Conservation (phyloP, 2,329 filamentous ascomycete genomes). For the Fusarium poae region DNA sequence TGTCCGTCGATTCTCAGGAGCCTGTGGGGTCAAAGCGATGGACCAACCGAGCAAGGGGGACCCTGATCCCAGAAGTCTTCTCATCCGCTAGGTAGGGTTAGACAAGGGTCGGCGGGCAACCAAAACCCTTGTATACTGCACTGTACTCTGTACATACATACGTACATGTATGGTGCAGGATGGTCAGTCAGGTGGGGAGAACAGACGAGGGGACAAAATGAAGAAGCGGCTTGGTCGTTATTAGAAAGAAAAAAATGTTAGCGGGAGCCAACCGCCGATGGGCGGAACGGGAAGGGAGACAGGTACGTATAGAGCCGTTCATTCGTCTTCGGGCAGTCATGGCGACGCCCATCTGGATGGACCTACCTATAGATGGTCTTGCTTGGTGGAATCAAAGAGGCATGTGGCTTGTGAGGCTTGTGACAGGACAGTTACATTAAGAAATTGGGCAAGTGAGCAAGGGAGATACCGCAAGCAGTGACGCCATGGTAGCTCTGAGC, state of each 20-base stretch:
- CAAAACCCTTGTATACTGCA: constrained; percentile 28
- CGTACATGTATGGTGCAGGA: constrained; percentile 4
- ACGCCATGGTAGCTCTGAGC: constrained; percentile 17
- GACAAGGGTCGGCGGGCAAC: constrained; percentile 37
- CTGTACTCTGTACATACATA: not conserved
- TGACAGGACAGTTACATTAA: constrained; percentile 18
- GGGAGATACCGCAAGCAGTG: constrained; percentile 21
- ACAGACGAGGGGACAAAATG: constrained; percentile 20
- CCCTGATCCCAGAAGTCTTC: constrained; percentile 35
- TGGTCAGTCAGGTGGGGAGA: constrained; percentile 20
- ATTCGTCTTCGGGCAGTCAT: constrained; percentile 34
- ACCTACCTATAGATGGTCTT: not conserved
- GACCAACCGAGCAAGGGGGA: constrained; percentile 33
- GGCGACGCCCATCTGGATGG: constrained; percentile 24
- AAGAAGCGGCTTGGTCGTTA: constrained; percentile 25
- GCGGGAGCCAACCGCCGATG: constrained; percentile 40
- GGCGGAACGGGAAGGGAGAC: constrained; percentile 5
- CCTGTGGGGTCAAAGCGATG: constrained; percentile 41
- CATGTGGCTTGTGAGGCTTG: constrained; percentile 42
- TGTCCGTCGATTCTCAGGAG: constrained; percentile 40
- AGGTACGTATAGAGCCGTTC: not conserved
- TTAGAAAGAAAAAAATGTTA: constrained; percentile 47
- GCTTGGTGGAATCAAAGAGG: constrained; percentile 23
- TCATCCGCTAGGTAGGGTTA: constrained; percentile 36
- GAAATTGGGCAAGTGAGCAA: constrained; percentile 6